These are phyloP conservation scores for Dactylonectria estremocensis DNA, from an alignment of 2,329 filamentous ascomycete species.

Conservation along the genomic window DNA sequence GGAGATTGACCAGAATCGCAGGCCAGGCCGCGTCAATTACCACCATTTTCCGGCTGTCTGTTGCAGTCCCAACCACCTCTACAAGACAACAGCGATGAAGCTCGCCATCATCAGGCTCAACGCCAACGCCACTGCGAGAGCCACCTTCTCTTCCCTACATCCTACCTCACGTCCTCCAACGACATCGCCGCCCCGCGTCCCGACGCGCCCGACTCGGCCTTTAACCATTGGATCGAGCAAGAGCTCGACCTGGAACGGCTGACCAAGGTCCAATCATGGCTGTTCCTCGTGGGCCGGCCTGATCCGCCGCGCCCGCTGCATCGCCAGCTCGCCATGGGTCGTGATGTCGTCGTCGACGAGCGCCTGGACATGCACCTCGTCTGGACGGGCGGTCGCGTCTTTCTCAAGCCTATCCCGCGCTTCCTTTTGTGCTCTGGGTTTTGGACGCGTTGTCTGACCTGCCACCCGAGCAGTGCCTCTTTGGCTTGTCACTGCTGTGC, in stretches of 20 bases:
- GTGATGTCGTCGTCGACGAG: slow-evolving; percentile 9
- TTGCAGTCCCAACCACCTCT: neutral
- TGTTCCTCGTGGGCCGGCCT: slow-evolving; percentile 10
- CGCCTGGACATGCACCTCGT: slow-evolving; percentile 53
- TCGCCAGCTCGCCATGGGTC: slow-evolving; percentile 5
- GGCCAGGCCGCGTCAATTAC: too few species aligned
- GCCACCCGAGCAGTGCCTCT: neutral
- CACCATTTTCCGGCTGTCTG: too few species aligned
- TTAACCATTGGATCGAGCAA: neutral
- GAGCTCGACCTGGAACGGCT: slow-evolving; percentile 12
- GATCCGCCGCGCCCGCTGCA: slow-evolving; percentile 12
- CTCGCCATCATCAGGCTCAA: too few species aligned
- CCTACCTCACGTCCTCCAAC: neutral
- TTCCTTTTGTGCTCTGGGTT: slow-evolving; percentile 46
- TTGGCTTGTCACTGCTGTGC: too few species aligned
- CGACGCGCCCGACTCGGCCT: neutral
- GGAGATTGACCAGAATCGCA: too few species aligned
- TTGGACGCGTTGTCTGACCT: neutral
- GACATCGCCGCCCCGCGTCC: neutral
- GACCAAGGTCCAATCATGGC: neutral
- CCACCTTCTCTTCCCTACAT: neutral
- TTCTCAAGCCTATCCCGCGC: slow-evolving; percentile 54
- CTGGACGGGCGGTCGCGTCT: slow-evolving; percentile 45
- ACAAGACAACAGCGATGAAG: neutral
- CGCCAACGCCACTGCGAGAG: neutral